Evolutionary conservation across 805 yeast genomes (phyloP).

Genomic region (Pichia gijzeniarum): DNA sequence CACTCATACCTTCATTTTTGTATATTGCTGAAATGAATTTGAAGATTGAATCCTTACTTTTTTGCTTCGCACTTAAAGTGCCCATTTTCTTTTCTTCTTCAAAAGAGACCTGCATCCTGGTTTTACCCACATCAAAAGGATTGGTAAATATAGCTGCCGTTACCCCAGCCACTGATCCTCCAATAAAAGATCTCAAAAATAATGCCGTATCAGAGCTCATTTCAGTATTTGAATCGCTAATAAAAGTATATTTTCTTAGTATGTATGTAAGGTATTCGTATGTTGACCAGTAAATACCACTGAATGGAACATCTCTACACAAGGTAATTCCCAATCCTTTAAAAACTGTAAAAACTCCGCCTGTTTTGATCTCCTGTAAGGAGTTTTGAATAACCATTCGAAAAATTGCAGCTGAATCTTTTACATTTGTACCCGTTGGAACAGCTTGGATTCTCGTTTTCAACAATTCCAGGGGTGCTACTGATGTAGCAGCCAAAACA

Average conservation of each 20-base stretch:
- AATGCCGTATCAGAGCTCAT: constrained; percentile 12
- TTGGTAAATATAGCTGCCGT: constrained; percentile 84
- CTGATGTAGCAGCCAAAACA: constrained; percentile 70
- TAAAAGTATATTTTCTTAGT: constrained; percentile 22
- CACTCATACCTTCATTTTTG: constrained; percentile 67
- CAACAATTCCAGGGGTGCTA: constrained; percentile 82
- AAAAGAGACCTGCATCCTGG: constrained; percentile 71
- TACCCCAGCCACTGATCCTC: constrained; percentile 81
- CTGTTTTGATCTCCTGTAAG: constrained; percentile 36
- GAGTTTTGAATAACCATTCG: constrained; percentile 35
- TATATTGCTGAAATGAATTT: constrained; percentile 56
- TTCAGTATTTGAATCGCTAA: constrained; percentile 15
- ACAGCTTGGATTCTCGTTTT: constrained; percentile 90
- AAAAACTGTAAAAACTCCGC: constrained; percentile 65
- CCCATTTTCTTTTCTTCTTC: constrained; percentile 23
- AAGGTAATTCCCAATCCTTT: constrained; percentile 82
- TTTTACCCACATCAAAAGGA: constrained; percentile 97
- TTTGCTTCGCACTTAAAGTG: constrained; percentile 8
- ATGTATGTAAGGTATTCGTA: constrained; percentile 49
- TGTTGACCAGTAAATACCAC: constrained; percentile 90
- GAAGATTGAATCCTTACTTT: constrained; percentile 51
- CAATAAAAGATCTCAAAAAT: constrained; percentile 59
- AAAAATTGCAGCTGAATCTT: constrained; percentile 36
- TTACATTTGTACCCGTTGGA: constrained; percentile 35
- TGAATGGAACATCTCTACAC: constrained; percentile 97